Conservation (phyloP, 192 early-diverging fungal species). For the Irineochytrium annulatum region DNA sequence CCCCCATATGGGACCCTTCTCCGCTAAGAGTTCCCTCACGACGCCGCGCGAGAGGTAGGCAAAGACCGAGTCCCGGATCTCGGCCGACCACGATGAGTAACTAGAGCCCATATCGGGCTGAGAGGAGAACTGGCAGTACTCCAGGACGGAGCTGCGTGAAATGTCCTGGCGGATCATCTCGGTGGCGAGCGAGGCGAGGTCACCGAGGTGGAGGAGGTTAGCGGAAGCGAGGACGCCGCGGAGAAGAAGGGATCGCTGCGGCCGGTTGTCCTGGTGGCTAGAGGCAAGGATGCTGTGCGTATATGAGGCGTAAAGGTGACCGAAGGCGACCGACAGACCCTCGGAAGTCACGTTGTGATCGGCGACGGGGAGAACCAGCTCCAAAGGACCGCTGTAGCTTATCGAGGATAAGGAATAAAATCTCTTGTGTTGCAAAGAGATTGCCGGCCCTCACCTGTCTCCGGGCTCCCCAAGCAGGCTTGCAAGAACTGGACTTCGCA, state of each 20-base stretch:
- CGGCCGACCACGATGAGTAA: conserved; percentile 23
- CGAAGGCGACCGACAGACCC: conserved; percentile 49
- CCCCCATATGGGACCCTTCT: conserved; percentile 44
- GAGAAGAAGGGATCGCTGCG: conserved; percentile 33
- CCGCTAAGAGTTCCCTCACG: conserved; percentile 44
- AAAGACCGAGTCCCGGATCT: conserved; percentile 48
- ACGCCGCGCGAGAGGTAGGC: conserved; percentile 45
- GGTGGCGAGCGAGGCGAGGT: conserved; percentile 35
- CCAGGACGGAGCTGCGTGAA: conserved; percentile 32
- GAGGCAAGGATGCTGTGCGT: conserved; percentile 18
- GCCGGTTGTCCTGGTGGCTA: neutral
- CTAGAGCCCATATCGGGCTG: conserved; percentile 24
- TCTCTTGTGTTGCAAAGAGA: neutral
- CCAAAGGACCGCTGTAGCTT: conserved; percentile 21
- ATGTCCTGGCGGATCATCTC: conserved; percentile 48
- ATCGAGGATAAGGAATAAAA: neutral
- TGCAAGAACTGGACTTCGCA: conserved; percentile 37
- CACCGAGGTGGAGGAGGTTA: conserved; percentile 41
- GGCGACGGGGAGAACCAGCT: conserved; percentile 30
- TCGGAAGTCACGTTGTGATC: conserved; percentile 52
- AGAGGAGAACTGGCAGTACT: conserved; percentile 46
- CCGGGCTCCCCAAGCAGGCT: conserved; percentile 28
- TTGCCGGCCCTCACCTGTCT: conserved; percentile 14
- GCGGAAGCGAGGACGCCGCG: conserved; percentile 46
- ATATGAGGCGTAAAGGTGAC: conserved; percentile 50